Evolutionary conservation across 805 yeast genomes (phyloP).

Genomic region (Candida lessepsii): DNA sequence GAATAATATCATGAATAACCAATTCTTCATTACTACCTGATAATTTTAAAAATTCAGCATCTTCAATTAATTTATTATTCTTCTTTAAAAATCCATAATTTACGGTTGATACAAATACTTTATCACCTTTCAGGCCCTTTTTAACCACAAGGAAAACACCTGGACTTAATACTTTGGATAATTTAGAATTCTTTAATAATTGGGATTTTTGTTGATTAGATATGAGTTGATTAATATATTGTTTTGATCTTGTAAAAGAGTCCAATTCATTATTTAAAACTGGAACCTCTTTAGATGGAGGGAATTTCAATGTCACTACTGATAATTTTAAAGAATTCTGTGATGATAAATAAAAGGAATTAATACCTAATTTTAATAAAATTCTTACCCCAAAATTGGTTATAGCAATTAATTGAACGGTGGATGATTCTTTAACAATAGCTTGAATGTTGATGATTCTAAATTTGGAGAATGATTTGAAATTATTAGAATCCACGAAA

Average conservation of each 20-base stretch:
- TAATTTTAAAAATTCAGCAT: slow-evolving; percentile 64
- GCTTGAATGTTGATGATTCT: slow-evolving; percentile 62
- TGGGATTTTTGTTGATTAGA: slow-evolving; percentile 48
- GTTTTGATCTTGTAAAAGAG: slow-evolving; percentile 40
- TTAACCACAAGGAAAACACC: slow-evolving; percentile 78
- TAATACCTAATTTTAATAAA: slow-evolving; percentile 51
- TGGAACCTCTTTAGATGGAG: slow-evolving; percentile 55
- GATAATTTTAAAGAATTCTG: slow-evolving; percentile 27
- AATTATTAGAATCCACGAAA: slow-evolving; percentile 55
- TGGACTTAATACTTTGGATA: slow-evolving; percentile 70
- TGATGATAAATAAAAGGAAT: slow-evolving; percentile 19
- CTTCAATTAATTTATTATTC: slow-evolving; percentile 70
- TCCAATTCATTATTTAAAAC: slow-evolving; percentile 40
- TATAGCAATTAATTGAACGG: slow-evolving; percentile 71
- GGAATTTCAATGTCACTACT: slow-evolving; percentile 54
- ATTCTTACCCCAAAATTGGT: slow-evolving; percentile 84
- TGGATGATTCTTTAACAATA: slow-evolving; percentile 64
- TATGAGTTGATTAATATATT: slow-evolving; percentile 38
- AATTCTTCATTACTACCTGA: slow-evolving; percentile 16
- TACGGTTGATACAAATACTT: slow-evolving; percentile 71
- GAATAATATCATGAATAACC: slow-evolving; percentile 68
- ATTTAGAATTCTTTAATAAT: slow-evolving; percentile 56
- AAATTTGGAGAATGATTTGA: slow-evolving; percentile 48
- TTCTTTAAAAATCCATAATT: slow-evolving; percentile 83
- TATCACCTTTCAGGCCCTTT: slow-evolving; percentile 44